Evolutionary conservation across 441 rosid species (phyloP), one percentile per base, ranked within the genome.

Genomic region (Capsella rubella): DNA sequence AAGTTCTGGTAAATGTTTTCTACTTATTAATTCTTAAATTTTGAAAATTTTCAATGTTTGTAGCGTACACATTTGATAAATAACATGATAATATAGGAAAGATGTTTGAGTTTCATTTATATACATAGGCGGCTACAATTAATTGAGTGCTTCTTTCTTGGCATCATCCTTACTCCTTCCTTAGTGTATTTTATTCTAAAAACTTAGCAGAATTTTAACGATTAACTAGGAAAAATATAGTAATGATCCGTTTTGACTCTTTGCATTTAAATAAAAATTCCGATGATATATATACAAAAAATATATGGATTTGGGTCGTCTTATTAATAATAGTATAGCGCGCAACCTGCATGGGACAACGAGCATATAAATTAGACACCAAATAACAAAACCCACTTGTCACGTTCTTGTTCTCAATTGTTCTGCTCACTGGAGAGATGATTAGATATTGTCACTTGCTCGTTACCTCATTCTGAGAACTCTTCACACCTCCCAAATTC

Each of bases 401-500:
- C 79, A 69, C 66, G 71, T 62, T 69, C 66, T 63, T 49, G 53
- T 69, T 55, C 79, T 61, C 14, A 55, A 34, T 55, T 21, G 25
- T 21, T 21, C 25, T 21, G 1, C 25, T 21, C 2, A 21, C 25
- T 21, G 2, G 25, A 53, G 53, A 62, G 34, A 53, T 32, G 27
- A 67, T 64, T 58, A 39, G 62, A 76, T 76, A 57, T 64, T 47
- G 49, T 55, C 55, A 64, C 49, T 75, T 75, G 64, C 60, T 61
- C 52, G 40, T 15, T 69, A 15, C 52, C 58, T 34, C 13, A 27
- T 61, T 34, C 40, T 14, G 27, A 61, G 35, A 68, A 62, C 74
- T 53, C 74, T 75, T 62, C 74, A 29, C n/a, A 54, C 43, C 74
- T 46, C 65, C 59, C 59, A 75, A 62, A 69, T 75, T 21, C 58